Base-by-base conservation (phyloP, 148 eudicot genomes). In the Pharnaceum exiguum region DNA sequence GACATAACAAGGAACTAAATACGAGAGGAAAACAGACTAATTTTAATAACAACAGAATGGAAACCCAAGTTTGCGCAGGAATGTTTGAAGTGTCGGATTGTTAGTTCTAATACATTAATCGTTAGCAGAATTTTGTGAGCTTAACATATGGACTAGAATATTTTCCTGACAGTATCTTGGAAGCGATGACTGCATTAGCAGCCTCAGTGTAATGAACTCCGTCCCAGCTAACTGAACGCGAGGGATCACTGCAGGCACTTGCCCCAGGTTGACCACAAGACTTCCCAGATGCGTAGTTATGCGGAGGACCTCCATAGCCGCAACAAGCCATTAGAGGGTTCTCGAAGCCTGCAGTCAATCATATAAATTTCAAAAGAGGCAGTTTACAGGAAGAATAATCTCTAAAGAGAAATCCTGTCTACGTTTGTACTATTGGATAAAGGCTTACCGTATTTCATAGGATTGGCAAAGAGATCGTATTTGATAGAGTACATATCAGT, bases 201-300 rank as follows among this genome's bases (percentile, higher is more conserved):
- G 74, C 77, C 53, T 77, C 81, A 17, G 81, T 64, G 50, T 59
- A 77, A 51, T 77, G 81, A 65, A 69, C 71, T 21, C 77, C 81
- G 13, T 77, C 77, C 77, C 74, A 77, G 27, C 32, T 60, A 12
- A 77, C 70, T 8, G 70, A 57, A 1, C 37, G 54, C 21, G 75
- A 68, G 0, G 71, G 72, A 33, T 73, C 72, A 35, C 30, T 23
- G 33, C 81, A 77, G 17, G 70, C 62, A 12, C 52, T 60, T 28
- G 63, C 63, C 15, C 61, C 60, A 0, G 65, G 60, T 17, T 57
- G 58, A 1, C 70, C 71, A 23, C 77, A 77, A 5, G 66, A 61
- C 51, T 55, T 56, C 55, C 23, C 70, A 8, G 40, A 22, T 22
- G 62, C 65, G 23, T 60, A 77, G 74, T 77, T 73, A 56, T 77